Base-by-base conservation (phyloP, 2,329 filamentous ascomycete species). In the Verticillium longisporum region DNA sequence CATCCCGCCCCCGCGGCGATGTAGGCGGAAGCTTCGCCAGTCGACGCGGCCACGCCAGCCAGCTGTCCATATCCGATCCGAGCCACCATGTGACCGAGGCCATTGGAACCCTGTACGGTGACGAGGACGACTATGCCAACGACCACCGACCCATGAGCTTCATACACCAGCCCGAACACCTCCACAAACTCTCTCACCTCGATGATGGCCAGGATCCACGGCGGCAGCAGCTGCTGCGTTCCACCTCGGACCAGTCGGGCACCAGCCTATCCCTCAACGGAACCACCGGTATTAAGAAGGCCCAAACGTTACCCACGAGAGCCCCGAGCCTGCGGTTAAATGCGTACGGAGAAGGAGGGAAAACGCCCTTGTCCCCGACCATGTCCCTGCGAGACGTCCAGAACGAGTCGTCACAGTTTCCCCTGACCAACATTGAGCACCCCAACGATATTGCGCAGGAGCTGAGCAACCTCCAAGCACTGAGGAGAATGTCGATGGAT, bases 401-500 rank as follows among this genome's bases (percentile, higher is more conserved):
- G 71, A 80, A 78, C 68, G 86, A 87, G 63, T 87, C 90, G 60
- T 88, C 89, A 58, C 84, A 94, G 65, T 94, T 93, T 69, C 87
- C 94, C 67, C 84, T 96, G 65, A 91, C 93, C 70, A 95, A 95
- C 73, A 94, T 97, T 73, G 92, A 92, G 65, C 89, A 94, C 69
- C 89, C 93, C 1, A 92, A 88, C 62, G 92, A 93, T 64, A 91
- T 97, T 62, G 92, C 92, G 32, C 91, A 96, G 76, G 93, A 97
- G 76, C 78, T 97, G 68, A 96, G 89, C 78, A 97, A 97, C 70
- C 77, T 97, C 63, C 92, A 96, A 73, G 93, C 93, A 2, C 84
- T 97, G 64, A 86, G 93, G 67, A 86, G 93, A 66, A 91, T 97
- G 87, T 97, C 93, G 21, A 97, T 97, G 92, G 93, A 96, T 72